Base-by-base conservation (phyloP, 768 basidiomycete genomes). In the Pleurotus djamor region DNA sequence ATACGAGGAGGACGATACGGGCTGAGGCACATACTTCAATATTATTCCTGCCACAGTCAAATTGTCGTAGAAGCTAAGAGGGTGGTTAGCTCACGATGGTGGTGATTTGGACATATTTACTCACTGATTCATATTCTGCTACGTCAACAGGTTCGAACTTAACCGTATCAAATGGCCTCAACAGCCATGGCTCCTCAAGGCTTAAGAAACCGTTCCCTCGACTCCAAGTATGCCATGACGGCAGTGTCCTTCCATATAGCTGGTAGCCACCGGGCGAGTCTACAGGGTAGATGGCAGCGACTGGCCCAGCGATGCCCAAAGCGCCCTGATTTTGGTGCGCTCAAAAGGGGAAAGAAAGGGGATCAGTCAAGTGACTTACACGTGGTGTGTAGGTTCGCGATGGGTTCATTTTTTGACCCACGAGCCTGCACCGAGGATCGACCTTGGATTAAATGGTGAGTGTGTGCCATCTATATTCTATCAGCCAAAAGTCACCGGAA, bases 331-430 rank as follows among this genome's bases (percentile, higher is more conserved):
- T 28, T 28, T 0, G n/a, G 37, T n/a, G 28, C 49, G 21, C 33
- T 52, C 32, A 55, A 10, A 41, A 35, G 4, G 4, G 17, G 32
- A 49, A 57, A 45, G 17, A 17, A 9, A 57, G 4, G 9, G 35
- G 3, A 58, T 61, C 12, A 33, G 34, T 38, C 58, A 13, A 13
- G 34, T 32, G 6, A 21, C 77, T 44, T 66, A 84, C 85, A 43
- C 81, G 74, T 7, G 87, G 84, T 0, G 88, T 90, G 60, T 76
- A 86, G 0, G 86, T 86, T 6, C 88, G 73, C 0, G 86, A 87
- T 0, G 88, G 88, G 58, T 90, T 90, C 84, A 89, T 88, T 68
- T 90, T 91, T 60, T 89, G 88, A 0, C 83, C 86, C 4, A 85
- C 77, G 0, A 90, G 68, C 38, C 86, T 74, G 59, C 79, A 82